A percentile compares a stretch with the other conserved stretches of the same genome.
phyloP scores from a whole-genome alignment of 306 rosid genomes.

The Erythrophleum fordii region DNA sequence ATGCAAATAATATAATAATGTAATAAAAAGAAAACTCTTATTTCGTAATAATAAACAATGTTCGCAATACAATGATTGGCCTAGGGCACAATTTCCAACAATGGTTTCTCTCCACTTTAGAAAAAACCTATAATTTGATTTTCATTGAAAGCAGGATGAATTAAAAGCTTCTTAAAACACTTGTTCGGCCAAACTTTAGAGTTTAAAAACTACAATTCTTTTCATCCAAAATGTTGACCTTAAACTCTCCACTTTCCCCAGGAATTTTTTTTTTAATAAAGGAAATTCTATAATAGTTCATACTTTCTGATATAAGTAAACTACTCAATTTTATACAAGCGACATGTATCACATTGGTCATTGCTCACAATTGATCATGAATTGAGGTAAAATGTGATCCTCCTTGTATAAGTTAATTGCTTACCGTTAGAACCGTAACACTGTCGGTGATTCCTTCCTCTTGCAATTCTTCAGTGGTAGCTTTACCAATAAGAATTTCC shows the following conservation, averaged over 20 bases:
- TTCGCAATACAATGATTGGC: too few relatives aligned
- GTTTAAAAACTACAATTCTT: not conserved
- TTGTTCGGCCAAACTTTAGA: not conserved
- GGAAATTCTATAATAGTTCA: not conserved
- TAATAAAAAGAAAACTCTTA: too few relatives aligned
- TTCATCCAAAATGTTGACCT: not conserved
- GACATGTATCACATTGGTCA: not conserved
- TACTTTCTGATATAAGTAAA: not conserved
- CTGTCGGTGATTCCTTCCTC: constrained; percentile 84
- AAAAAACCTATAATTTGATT: constrained; percentile 4
- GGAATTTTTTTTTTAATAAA: not conserved
- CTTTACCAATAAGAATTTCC: constrained; percentile 70
- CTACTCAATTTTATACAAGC: not conserved
- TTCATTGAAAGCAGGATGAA: constrained; percentile 15
- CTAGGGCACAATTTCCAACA: too few relatives aligned
- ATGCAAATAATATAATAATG: too few relatives aligned
- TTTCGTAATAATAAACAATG: too few relatives aligned
- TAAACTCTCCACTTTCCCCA: not conserved
- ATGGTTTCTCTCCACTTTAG: constrained; percentile 8
- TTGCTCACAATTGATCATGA: not conserved
- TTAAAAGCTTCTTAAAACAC: constrained; percentile 5
- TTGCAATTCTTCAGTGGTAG: constrained; percentile 75
- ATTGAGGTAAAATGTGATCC: not conserved
- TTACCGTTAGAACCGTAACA: constrained; percentile 62
- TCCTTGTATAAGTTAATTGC: not conserved